Conservation (phyloP, 495 filamentous ascomycete genomes). For the Penicillium cataractarum region DNA sequence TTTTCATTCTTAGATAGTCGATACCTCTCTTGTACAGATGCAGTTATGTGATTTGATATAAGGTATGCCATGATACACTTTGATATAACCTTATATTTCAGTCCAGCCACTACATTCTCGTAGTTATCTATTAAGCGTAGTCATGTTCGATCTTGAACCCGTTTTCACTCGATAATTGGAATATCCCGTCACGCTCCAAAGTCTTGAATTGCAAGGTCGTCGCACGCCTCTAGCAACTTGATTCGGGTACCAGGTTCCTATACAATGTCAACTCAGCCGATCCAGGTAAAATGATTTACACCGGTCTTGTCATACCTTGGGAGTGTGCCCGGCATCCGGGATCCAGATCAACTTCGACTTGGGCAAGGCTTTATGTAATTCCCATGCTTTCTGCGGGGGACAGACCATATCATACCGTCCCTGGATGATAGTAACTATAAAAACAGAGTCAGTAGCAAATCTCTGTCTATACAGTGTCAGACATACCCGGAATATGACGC, state of each 20-base stretch:
- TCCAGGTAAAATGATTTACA: background rate
- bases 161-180: background rate
- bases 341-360: slow-evolving; percentile 41
- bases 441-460: background rate
- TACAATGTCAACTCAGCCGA: background rate
- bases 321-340: slow-evolving; percentile 39
- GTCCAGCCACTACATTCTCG: background rate
- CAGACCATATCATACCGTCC: slow-evolving; percentile 50
- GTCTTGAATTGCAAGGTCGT: slow-evolving; percentile 9
- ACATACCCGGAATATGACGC: slow-evolving; percentile 41
- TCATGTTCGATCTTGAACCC: background rate
- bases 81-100: background rate
- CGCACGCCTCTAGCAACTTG: slow-evolving; percentile 24
- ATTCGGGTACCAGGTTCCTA: slow-evolving; percentile 24
- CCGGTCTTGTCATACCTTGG: slow-evolving; percentile 16
- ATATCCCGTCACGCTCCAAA: background rate
- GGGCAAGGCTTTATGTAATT: slow-evolving; percentile 42
- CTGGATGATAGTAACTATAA: slow-evolving; percentile 40
- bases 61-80: background rate
- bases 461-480: background rate
- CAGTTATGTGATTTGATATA: slow-evolving; percentile 3
- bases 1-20: slow-evolving; percentile 10
- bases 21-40: slow-evolving; percentile 23
- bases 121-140: too few relatives aligned
- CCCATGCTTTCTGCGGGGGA: slow-evolving; percentile 44